Percentiles rank a stretch among this genome's conserved stretches.
phyloP scores from a whole-genome alignment of 1,284 basidiomycete species.

The Omphalotus olearius region DNA sequence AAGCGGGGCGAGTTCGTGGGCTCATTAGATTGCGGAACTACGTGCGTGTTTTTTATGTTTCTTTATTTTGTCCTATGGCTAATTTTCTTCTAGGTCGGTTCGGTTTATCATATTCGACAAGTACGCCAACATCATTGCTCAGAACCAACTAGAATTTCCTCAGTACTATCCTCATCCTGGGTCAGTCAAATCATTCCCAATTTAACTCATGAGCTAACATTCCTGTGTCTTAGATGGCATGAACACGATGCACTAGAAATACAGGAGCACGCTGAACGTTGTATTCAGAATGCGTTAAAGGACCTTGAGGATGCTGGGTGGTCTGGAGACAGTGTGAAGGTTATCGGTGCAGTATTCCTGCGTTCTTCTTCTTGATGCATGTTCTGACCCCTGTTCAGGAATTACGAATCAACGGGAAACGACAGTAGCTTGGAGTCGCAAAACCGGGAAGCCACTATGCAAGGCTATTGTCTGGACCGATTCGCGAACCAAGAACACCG shows the following conservation, averaged over 20 bases:
- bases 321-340: constrained; percentile 79
- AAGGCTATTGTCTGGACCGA: constrained; percentile 97
- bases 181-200: constrained; percentile 33
- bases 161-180: constrained; percentile 90
- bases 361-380: constrained; percentile 5
- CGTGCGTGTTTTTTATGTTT: constrained; percentile 50
- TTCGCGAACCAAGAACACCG: constrained; percentile 81
- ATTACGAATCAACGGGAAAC: constrained; percentile 99
- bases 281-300: constrained; percentile 73
- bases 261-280: constrained; percentile 71
- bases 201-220: not conserved
- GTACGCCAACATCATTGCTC: constrained; percentile 82
- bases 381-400: constrained; percentile 40
- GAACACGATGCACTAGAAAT: constrained; percentile 92
- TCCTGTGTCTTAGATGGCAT: constrained; percentile 69
- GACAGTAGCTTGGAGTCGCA: constrained; percentile 89
- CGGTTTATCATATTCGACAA: constrained; percentile 94
- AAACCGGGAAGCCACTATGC: constrained; percentile 85
- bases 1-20: constrained; percentile 79
- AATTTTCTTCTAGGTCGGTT: constrained; percentile 61
- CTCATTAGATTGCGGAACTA: constrained; percentile 89
- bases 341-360: constrained; percentile 65
- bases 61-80: constrained; percentile 7
- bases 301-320: constrained; percentile 75
- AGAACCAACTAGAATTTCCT: constrained; percentile 87